A percentile compares a stretch with the other conserved stretches of the same genome.
phyloP scores from a whole-genome alignment of 192 early-diverging fungal genomes.

The Backusella circina region DNA sequence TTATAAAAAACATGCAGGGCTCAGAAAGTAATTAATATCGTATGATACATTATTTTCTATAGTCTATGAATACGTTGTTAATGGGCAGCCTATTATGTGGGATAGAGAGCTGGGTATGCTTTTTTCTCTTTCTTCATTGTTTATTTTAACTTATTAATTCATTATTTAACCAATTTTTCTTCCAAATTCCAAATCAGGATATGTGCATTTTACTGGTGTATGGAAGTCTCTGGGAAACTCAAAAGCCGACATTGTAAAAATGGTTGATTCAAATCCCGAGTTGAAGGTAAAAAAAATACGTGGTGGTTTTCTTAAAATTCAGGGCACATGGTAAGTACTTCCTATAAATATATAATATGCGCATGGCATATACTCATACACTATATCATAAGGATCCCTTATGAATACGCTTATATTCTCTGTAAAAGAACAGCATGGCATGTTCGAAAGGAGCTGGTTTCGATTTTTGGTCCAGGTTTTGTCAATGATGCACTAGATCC shows the following conservation, averaged over 20 bases:
- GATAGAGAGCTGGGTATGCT: constrained; percentile 46
- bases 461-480: constrained; percentile 40
- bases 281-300: constrained; percentile 57
- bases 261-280: constrained; percentile 57
- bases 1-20: background rate
- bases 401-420: constrained; percentile 37
- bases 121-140: background rate
- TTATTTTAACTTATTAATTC: background rate
- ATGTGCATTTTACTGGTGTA: constrained; percentile 60
- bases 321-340: constrained; percentile 48
- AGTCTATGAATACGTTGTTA: constrained; percentile 58
- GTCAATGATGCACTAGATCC: constrained; percentile 28
- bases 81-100: constrained; percentile 62
- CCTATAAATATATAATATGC: background rate
- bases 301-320: constrained; percentile 59
- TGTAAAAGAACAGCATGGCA: constrained; percentile 35
- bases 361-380: background rate
- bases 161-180: background rate
- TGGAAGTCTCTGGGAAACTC: constrained; percentile 59
- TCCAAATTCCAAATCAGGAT: constrained; percentile 23
- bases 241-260: constrained; percentile 59
- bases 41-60: background rate
- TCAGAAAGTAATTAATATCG: background rate
- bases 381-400: constrained; percentile 26
- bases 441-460: constrained; percentile 36